These are phyloP conservation scores for Peterozyma xylosa DNA, from an alignment of 805 yeast species.

Conservation along the genomic window DNA sequence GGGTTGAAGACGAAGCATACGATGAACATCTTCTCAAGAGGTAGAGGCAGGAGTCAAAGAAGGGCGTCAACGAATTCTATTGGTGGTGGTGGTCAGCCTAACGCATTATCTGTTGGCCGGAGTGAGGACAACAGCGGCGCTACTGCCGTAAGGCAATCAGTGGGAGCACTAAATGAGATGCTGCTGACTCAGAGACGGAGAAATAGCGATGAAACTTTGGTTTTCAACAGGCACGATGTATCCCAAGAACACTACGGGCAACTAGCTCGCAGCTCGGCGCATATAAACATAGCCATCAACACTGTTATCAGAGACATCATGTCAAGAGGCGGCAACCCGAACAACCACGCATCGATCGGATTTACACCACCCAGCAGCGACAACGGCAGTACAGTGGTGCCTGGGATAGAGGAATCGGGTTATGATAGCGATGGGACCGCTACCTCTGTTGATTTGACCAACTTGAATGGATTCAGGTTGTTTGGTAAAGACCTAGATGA, in stretches of 20 bases:
- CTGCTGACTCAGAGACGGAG: slow-evolving; percentile 5
- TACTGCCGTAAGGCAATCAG: too few relatives aligned
- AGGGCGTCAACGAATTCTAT: slow-evolving; percentile 1
- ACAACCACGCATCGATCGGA: neutral
- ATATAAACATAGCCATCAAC: slow-evolving; percentile 5
- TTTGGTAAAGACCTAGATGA: slow-evolving; percentile 4
- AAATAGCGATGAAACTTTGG: slow-evolving; percentile 7
- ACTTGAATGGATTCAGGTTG: slow-evolving; percentile 2
- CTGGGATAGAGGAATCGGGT: neutral
- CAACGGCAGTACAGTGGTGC: neutral
- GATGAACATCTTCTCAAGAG: slow-evolving; percentile 3
- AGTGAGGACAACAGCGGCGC: too few relatives aligned
- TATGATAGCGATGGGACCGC: slow-evolving; percentile 8
- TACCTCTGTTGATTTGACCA: slow-evolving; percentile 3
- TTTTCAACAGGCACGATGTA: slow-evolving; percentile 5
- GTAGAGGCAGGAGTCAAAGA: slow-evolving; percentile 3
- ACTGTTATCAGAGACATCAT: slow-evolving; percentile 6
- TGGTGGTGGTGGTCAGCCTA: too few relatives aligned
- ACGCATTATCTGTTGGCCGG: too few relatives aligned
- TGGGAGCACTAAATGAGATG: too few relatives aligned
- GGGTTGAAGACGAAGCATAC: neutral
- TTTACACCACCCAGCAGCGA: neutral
- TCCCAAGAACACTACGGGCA: slow-evolving; percentile 9
- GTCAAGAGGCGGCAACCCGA: neutral
- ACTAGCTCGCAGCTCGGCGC: slow-evolving; percentile 3